phyloP scores from a whole-genome alignment of 2,329 filamentous ascomycete genomes.

The Monosporascus sp. region DNA sequence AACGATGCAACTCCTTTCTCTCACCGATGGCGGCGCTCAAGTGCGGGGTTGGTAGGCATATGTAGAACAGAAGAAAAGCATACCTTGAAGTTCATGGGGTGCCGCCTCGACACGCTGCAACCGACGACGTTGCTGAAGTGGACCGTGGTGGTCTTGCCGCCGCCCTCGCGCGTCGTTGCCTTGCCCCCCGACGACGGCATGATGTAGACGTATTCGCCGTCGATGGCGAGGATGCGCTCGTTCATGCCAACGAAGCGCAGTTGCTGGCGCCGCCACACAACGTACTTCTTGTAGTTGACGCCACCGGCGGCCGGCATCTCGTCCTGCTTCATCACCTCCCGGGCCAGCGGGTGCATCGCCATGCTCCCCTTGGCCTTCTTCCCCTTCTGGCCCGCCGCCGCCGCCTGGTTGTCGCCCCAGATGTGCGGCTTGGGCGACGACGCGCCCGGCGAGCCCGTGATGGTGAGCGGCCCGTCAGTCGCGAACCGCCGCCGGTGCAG shows the following conservation, averaged over 20 bases:
- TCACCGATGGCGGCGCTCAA: not conserved
- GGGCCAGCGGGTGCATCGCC: slow-evolving; percentile 62
- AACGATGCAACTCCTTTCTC: not conserved
- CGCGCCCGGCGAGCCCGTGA: slow-evolving; percentile 63
- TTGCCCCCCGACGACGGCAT: slow-evolving; percentile 67
- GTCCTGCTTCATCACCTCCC: slow-evolving; percentile 55
- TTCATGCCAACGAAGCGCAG: slow-evolving; percentile 75
- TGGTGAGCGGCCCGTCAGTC: slow-evolving; percentile 64
- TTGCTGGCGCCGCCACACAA: slow-evolving; percentile 75
- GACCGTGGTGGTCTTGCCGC: slow-evolving; percentile 68
- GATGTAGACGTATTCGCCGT: slow-evolving; percentile 83
- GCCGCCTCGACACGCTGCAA: slow-evolving; percentile 73
- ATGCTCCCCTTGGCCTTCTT: slow-evolving; percentile 42
- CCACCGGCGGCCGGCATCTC: slow-evolving; percentile 41
- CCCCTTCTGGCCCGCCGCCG: slow-evolving; percentile 41
- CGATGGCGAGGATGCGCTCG: slow-evolving; percentile 71
- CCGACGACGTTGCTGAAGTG: slow-evolving; percentile 79
- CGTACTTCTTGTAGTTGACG: slow-evolving; percentile 67
- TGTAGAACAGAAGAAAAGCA: slow-evolving; percentile 4
- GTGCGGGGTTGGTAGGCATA: not conserved
- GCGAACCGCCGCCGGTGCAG: slow-evolving; percentile 70
- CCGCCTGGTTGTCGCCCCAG: slow-evolving; percentile 52
- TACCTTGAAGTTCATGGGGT: slow-evolving; percentile 76
- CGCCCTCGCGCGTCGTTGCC: slow-evolving; percentile 52
- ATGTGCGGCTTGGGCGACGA: slow-evolving; percentile 62